Evolutionary conservation across 768 basidiomycete genomes (phyloP).

Genomic region (Xanthoconium stramineum): DNA sequence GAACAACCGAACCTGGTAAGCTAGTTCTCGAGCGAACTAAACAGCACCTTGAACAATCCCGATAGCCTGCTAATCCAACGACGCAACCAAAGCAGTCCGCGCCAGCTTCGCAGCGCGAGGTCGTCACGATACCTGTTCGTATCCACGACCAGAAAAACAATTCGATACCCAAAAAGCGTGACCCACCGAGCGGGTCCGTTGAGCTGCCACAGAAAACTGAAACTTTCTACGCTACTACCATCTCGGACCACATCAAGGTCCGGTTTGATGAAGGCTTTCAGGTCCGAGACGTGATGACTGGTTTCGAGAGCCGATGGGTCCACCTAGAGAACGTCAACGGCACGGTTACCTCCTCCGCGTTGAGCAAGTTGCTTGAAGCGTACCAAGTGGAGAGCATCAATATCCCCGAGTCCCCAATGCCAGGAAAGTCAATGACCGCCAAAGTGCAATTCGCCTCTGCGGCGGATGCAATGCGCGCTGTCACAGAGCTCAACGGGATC

Average conservation of each 20-base stretch:
- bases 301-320: slow-evolving; percentile 67
- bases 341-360: slow-evolving; percentile 28
- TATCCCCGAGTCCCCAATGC: slow-evolving; percentile 23
- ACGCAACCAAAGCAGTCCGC: neutral
- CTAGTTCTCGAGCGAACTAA: neutral
- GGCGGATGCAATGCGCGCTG: slow-evolving; percentile 52
- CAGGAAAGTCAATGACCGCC: slow-evolving; percentile 27
- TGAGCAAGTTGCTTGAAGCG: slow-evolving; percentile 38
- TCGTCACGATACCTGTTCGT: neutral
- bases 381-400: slow-evolving; percentile 43
- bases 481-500: slow-evolving; percentile 46
- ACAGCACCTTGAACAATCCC: neutral
- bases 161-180: neutral
- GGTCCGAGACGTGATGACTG: slow-evolving; percentile 54
- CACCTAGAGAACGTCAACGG: slow-evolving; percentile 50
- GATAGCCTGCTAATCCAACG: neutral
- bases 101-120: neutral
- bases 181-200: neutral
- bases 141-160: neutral
- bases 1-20: slow-evolving; percentile 11
- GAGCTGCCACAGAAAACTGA: slow-evolving; percentile 14
- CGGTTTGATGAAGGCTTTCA: slow-evolving; percentile 60
- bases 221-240: slow-evolving; percentile 26
- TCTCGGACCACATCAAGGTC: slow-evolving; percentile 56
- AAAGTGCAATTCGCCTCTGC: slow-evolving; percentile 48